These are phyloP conservation scores for Kurtzmaniella cleridarum DNA, from an alignment of 805 yeast genomes.

Conservation along the genomic window DNA sequence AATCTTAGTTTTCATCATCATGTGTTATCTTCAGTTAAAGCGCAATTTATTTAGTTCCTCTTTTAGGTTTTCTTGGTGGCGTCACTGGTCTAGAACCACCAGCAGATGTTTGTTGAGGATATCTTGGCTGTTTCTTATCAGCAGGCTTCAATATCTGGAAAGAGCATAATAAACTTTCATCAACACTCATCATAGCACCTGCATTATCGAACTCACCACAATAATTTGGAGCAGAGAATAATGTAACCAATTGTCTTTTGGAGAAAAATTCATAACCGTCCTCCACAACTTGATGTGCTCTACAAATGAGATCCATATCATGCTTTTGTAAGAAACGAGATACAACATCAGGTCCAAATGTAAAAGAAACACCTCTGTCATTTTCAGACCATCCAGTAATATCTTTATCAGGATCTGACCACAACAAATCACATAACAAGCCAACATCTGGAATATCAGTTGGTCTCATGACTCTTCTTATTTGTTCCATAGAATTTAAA, in stretches of 20 bases:
- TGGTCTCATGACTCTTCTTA: constrained; percentile 98
- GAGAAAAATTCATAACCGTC: constrained; percentile 98
- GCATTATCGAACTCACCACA: constrained; percentile 99
- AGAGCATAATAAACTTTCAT: constrained; percentile 91
- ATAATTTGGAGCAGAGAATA: constrained; percentile 95
- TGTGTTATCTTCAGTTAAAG: constrained; percentile 10
- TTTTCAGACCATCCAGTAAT: constrained; percentile 98
- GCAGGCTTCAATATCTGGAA: constrained; percentile 97
- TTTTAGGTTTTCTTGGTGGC: constrained; percentile 56
- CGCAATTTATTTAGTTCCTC: constrained; percentile 37
- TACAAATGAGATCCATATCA: constrained; percentile 95
- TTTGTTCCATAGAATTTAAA: constrained; percentile 96
- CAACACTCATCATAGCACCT: constrained; percentile 99
- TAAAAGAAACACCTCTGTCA: constrained; percentile 97
- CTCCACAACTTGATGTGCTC: constrained; percentile 99
- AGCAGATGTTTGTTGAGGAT: constrained; percentile 39
- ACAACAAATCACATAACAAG: constrained; percentile 86
- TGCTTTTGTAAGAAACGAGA: constrained; percentile 93
- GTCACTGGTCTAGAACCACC: constrained; percentile 48
- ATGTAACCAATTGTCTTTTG: constrained; percentile 91
- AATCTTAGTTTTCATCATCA: constrained; percentile 2
- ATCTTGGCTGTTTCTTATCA: constrained; percentile 77
- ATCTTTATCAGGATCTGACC: constrained; percentile 99
- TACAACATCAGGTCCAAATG: constrained; percentile 99
- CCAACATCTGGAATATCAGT: constrained; percentile 99